Percentiles rank a stretch among this genome's conserved stretches.
These are phyloP conservation scores for Amauroascus niger DNA, from an alignment of 2,329 filamentous ascomycete species.

Conservation along the genomic window DNA sequence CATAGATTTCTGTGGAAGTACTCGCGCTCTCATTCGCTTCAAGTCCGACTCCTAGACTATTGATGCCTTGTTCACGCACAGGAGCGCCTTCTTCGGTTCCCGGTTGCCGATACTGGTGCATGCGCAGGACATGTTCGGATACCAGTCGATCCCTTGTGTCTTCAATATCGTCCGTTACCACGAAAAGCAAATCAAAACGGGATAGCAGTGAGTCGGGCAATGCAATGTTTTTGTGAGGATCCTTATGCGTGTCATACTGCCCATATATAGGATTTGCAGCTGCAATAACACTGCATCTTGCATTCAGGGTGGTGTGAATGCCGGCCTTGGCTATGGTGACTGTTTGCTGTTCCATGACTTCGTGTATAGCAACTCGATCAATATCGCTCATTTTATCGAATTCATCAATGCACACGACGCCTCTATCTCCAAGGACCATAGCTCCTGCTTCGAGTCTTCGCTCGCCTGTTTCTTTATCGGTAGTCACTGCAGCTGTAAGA, in stretches of 20 bases:
- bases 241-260: conserved; percentile 97
- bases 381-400: conserved; percentile 99
- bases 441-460: conserved; percentile 90
- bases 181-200: conserved; percentile 95
- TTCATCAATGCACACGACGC: conserved; percentile 97
- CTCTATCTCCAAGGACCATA: conserved; percentile 95
- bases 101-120: conserved; percentile 90
- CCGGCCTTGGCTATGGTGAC: conserved; percentile 98
- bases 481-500: conserved; percentile 91
- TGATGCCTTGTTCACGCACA: conserved; percentile 75
- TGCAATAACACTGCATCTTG: conserved; percentile 89
- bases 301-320: conserved; percentile 94
- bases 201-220: conserved; percentile 91
- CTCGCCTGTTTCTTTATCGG: conserved; percentile 95
- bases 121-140: conserved; percentile 91
- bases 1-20: conserved; percentile 78
- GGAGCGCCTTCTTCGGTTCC: conserved; percentile 91
- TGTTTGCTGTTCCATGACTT: conserved; percentile 99
- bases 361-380: conserved; percentile 95
- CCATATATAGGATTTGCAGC: conserved; percentile 97
- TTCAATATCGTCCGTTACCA: conserved; percentile 97
- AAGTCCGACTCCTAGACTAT: conserved; percentile 77
- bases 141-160: conserved; percentile 82
- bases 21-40: conserved; percentile 63
- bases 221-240: conserved; percentile 97